Evolutionary conservation across 768 basidiomycete species (phyloP).

Genomic region (Trametes villosa): DNA sequence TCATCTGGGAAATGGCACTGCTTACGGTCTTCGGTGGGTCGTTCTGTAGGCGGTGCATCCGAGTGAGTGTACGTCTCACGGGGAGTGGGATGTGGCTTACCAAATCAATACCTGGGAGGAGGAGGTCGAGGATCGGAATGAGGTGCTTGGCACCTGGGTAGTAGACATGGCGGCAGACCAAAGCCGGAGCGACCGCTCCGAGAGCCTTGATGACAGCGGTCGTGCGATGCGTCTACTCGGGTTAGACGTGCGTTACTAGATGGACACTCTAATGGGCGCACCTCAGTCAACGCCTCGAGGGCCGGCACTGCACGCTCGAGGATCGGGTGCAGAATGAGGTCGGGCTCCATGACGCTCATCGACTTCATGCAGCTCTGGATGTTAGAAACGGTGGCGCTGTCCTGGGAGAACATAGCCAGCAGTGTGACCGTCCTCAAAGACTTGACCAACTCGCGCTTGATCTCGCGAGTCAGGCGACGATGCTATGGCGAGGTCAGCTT

Average conservation of each 20-base stretch:
- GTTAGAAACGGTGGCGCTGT: constrained; percentile 70
- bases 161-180: constrained; percentile 80
- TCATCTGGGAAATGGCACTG: neutral
- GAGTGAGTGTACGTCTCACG: neutral
- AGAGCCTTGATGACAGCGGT: constrained; percentile 86
- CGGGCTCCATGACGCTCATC: constrained; percentile 84
- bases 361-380: constrained; percentile 83
- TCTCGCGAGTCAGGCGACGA: constrained; percentile 74
- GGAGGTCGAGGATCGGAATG: constrained; percentile 75
- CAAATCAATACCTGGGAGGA: constrained; percentile 87
- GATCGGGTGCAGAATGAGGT: constrained; percentile 79
- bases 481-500: constrained; percentile 42
- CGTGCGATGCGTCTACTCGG: constrained; percentile 74
- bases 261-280: constrained; percentile 32
- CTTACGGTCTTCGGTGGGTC: constrained; percentile 78
- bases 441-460: constrained; percentile 86
- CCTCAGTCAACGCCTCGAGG: constrained; percentile 87
- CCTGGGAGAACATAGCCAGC: constrained; percentile 90
- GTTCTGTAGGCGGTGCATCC: constrained; percentile 49
- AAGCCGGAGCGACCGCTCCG: constrained; percentile 76
- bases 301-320: constrained; percentile 85
- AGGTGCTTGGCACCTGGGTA: constrained; percentile 84
- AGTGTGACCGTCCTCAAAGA: constrained; percentile 80
- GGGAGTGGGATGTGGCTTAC: constrained; percentile 42
- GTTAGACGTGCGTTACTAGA: neutral